phyloP scores from a whole-genome alignment of 148 eudicot genomes.

The Chenopodium formosanum region DNA sequence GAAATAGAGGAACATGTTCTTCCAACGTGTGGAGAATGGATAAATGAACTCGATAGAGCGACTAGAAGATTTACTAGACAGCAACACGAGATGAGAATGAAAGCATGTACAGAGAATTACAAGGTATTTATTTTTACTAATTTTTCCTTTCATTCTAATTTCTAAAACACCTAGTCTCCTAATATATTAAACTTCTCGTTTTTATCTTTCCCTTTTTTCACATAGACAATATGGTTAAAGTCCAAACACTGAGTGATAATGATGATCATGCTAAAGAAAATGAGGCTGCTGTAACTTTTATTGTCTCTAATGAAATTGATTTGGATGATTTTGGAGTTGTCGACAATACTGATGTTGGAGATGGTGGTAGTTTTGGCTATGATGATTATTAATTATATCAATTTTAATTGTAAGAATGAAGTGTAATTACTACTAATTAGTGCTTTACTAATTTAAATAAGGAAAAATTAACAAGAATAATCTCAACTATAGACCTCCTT shows the following conservation, averaged over 20 bases:
- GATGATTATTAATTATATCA: too few relatives aligned
- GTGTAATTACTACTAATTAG: too few relatives aligned
- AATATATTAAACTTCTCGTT: background rate
- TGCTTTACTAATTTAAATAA: too few relatives aligned
- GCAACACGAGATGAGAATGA: too few relatives aligned
- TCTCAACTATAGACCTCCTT: too few relatives aligned
- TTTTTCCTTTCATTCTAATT: too few relatives aligned
- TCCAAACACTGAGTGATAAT: background rate
- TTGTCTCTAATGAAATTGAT: background rate
- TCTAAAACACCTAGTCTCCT: too few relatives aligned
- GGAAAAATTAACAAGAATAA: too few relatives aligned
- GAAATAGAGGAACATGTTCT: background rate
- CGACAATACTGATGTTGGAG: background rate
- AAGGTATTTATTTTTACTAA: too few relatives aligned
- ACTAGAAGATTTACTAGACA: background rate
- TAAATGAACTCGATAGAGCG: background rate
- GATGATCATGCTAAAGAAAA: background rate
- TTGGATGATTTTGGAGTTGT: background rate
- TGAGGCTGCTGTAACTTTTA: background rate
- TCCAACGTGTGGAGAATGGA: background rate
- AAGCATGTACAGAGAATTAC: background rate
- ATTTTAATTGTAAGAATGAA: too few relatives aligned
- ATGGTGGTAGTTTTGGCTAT: too few relatives aligned
- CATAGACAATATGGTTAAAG: background rate
- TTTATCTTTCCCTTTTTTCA: background rate